Conservation (phyloP, 2,329 filamentous ascomycete genomes). For the Xylaria sp. region DNA sequence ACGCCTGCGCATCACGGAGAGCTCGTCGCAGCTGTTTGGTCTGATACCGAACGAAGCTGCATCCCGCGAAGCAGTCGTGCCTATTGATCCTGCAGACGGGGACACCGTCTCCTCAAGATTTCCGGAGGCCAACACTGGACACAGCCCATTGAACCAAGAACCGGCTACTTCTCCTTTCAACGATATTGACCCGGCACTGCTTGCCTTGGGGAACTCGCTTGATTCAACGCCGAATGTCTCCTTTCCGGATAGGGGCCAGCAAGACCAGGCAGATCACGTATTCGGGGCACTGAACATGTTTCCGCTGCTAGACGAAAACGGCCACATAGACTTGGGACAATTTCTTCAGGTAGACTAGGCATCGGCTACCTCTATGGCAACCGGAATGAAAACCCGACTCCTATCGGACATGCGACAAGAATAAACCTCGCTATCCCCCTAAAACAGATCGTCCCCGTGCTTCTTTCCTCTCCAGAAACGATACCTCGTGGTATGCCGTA, state of each 20-base stretch:
- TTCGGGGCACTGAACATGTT: slow-evolving; percentile 53
- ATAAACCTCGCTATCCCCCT: too few relatives aligned
- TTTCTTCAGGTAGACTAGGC: slow-evolving; percentile 8
- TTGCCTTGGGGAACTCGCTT: slow-evolving; percentile 25
- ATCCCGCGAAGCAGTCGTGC: background rate
- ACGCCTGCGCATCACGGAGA: slow-evolving; percentile 50
- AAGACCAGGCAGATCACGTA: slow-evolving; percentile 45
- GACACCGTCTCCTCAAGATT: background rate
- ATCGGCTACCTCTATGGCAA: background rate
- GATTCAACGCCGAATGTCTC: slow-evolving; percentile 27
- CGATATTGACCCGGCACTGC: slow-evolving; percentile 29
- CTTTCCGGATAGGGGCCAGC: slow-evolving; percentile 41
- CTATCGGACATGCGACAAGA: too few relatives aligned
- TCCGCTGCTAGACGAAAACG: slow-evolving; percentile 53
- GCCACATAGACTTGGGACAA: slow-evolving; percentile 54
- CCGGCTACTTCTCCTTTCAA: slow-evolving; percentile 15
- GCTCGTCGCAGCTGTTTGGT: slow-evolving; percentile 55
- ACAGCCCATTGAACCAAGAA: slow-evolving; percentile 3
- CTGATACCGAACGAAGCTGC: slow-evolving; percentile 43
- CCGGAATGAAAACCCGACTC: background rate
- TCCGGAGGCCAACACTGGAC: background rate
- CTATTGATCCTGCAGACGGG: background rate
- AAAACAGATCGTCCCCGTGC: too few relatives aligned
- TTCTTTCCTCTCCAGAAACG: too few relatives aligned
- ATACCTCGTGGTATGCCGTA: too few relatives aligned